These are phyloP conservation scores for Turritis glabra DNA, from an alignment of 345 rosid species.

Conservation along the genomic window DNA sequence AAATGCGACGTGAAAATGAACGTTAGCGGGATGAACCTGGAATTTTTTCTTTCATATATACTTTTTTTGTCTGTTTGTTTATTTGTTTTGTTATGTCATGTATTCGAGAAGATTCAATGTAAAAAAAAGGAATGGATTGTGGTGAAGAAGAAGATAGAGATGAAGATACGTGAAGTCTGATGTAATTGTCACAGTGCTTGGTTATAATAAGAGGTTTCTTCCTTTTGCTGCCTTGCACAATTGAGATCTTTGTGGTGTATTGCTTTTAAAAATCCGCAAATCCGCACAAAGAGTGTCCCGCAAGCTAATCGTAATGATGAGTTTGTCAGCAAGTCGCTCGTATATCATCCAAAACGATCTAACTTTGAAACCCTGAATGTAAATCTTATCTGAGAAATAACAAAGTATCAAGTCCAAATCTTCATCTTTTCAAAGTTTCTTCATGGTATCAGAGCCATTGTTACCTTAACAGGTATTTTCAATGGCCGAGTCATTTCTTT, in stretches of 20 bases:
- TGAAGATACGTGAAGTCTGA: slow-evolving; percentile 29
- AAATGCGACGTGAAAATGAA: not conserved
- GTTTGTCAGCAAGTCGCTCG: not conserved
- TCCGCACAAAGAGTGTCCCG: not conserved
- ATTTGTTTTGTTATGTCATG: slow-evolving; percentile 21
- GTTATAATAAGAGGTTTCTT: slow-evolving; percentile 34
- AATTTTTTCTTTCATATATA: slow-evolving; percentile 25
- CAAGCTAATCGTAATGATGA: not conserved
- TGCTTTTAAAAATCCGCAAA: not conserved
- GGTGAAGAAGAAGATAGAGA: slow-evolving; percentile 23
- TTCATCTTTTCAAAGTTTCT: no score
- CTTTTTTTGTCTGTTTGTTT: not conserved
- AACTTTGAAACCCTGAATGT: not conserved
- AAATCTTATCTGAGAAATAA: no score
- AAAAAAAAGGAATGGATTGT: slow-evolving; percentile 1
- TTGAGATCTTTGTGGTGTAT: not conserved
- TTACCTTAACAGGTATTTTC: no score
- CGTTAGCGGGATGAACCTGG: slow-evolving; percentile 18
- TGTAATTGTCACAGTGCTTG: slow-evolving; percentile 36
- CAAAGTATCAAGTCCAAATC: no score
- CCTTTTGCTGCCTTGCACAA: slow-evolving; percentile 6
- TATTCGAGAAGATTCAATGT: slow-evolving; percentile 29
- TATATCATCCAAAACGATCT: not conserved
- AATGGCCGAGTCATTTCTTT: no score
- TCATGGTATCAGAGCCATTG: no score